Conservation (phyloP, 345 rosid species). For the Lepidium sativum region DNA sequence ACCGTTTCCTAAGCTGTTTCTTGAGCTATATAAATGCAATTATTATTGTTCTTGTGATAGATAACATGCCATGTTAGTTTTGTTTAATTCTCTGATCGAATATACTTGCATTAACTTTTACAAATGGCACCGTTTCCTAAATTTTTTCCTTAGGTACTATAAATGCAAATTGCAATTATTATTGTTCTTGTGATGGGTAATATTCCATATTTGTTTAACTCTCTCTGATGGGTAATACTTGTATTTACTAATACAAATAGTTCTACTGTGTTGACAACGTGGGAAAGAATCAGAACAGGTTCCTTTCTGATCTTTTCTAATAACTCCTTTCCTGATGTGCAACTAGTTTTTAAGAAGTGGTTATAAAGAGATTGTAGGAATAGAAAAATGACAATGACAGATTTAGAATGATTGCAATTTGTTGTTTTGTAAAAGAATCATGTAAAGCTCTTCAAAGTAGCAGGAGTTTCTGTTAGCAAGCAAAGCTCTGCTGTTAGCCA, state of each 20-base stretch:
- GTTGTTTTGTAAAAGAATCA: slow-evolving; percentile 22
- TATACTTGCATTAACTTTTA: neutral
- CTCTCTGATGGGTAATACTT: neutral
- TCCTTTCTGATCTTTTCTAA: slow-evolving; percentile 11
- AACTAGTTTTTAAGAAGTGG: slow-evolving; percentile 21
- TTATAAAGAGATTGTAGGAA: slow-evolving; percentile 13
- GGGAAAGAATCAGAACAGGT: slow-evolving; percentile 19
- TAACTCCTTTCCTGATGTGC: slow-evolving; percentile 21
- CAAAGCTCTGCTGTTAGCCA: slow-evolving; percentile 24
- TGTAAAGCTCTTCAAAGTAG: slow-evolving; percentile 24
- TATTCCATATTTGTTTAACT: slow-evolving; percentile 3
- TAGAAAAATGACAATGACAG: slow-evolving; percentile 23
- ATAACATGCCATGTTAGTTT: neutral
- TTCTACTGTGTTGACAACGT: slow-evolving; percentile 11
- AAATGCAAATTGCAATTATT: neutral
- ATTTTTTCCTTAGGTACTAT: slow-evolving; percentile 1
- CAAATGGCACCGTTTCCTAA: neutral
- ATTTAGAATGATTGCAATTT: slow-evolving; percentile 20
- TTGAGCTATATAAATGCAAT: slow-evolving; percentile 1
- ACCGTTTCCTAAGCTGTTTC: neutral
- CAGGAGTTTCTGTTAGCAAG: slow-evolving; percentile 13
- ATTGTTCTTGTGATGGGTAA: neutral
- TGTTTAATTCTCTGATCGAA: neutral
- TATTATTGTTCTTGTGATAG: neutral
- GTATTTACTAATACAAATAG: neutral